These are phyloP conservation scores for Solanum aculeatissimum DNA, from an alignment of 305 asterid species.

Conservation along the genomic window DNA sequence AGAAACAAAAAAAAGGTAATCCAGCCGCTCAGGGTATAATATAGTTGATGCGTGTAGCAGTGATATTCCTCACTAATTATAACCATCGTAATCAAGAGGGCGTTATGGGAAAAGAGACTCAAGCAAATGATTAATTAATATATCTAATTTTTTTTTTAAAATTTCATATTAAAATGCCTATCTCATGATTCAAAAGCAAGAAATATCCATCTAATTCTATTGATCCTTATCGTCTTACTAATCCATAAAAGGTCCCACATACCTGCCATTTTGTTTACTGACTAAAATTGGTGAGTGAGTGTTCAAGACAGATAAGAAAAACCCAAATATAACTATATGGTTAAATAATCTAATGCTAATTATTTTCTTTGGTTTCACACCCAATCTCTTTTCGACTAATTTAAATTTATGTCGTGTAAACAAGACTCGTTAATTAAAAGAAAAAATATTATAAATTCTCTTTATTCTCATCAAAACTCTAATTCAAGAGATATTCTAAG, in stretches of 20 bases:
- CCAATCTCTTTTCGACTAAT: background rate
- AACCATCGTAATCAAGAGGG: background rate
- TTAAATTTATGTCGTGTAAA: background rate
- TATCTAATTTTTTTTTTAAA: background rate
- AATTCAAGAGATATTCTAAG: background rate
- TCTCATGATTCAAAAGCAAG: background rate
- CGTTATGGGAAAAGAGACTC: background rate
- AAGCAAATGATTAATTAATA: background rate
- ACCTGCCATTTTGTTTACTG: background rate
- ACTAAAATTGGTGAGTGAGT: background rate
- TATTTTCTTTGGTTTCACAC: background rate
- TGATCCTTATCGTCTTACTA: background rate
- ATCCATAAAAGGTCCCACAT: background rate
- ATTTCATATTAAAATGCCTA: background rate
- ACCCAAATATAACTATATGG: background rate
- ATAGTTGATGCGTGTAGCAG: background rate
- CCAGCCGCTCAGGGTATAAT: background rate
- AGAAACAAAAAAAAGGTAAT: background rate
- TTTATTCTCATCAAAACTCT: background rate
- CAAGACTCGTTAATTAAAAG: background rate
- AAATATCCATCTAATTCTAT: background rate
- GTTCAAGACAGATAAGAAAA: background rate
- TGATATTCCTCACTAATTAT: background rate
- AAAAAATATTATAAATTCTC: background rate
- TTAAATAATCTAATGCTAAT: background rate